Conservation (phyloP, 2,329 filamentous ascomycete genomes). For the Thermoascus crustaceus region DNA sequence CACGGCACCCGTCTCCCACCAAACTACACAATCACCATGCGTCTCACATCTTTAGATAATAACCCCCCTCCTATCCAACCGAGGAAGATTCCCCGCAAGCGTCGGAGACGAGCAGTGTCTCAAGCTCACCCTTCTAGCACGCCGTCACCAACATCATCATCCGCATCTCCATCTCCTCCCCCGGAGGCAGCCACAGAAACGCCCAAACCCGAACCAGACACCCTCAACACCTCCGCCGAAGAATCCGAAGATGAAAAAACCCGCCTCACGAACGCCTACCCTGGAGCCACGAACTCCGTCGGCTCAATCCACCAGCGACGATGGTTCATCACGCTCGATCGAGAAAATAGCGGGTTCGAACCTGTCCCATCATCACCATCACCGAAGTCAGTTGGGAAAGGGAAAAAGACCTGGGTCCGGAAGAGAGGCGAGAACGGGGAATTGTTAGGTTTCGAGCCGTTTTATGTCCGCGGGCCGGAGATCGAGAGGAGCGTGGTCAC, state of each 20-base stretch:
- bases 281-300: conserved; percentile 57
- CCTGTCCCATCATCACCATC: conserved; percentile 3
- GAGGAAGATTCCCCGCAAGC: conserved; percentile 15
- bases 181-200: conserved; percentile 2
- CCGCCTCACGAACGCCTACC: conserved; percentile 56
- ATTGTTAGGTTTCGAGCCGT: conserved; percentile 44
- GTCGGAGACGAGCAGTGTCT: conserved; percentile 12
- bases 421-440: conserved; percentile 5
- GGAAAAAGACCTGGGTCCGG: conserved; percentile 21
- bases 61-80: conserved; percentile 4
- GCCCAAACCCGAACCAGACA: conserved; percentile 10
- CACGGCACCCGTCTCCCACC: conserved; percentile 47
- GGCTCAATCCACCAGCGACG: conserved; percentile 58
- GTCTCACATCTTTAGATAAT: conserved; percentile 36
- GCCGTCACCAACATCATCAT: conserved; percentile 16
- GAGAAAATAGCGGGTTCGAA: conserved; percentile 50
- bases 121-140: conserved; percentile 5
- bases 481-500: conserved; percentile 60
- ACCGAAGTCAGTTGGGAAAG: conserved; percentile 9
- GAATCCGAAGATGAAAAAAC: conserved; percentile 48
- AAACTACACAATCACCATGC: conserved; percentile 47
- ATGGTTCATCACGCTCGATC: conserved; percentile 60
- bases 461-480: conserved; percentile 54
- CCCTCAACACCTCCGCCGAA: conserved; percentile 10
- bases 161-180: conserved; percentile 10